Base-by-base conservation (phyloP, 1,284 basidiomycete genomes). In the Termitomyces sp. region DNA sequence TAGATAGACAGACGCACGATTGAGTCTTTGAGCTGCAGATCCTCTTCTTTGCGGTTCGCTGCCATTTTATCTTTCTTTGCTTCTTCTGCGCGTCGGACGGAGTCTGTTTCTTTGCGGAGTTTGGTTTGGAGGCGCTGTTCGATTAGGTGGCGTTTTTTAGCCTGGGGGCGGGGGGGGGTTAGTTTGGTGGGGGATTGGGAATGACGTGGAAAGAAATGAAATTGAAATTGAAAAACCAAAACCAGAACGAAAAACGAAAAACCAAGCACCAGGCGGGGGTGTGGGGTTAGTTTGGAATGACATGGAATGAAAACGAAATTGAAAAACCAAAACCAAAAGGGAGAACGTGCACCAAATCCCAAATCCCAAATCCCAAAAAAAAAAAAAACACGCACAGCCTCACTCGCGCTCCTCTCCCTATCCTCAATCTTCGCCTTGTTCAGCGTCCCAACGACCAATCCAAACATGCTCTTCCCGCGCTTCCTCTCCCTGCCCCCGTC, bases 351-450 rank as follows among this genome's bases (percentile, higher is more conserved):
- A n/a, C n/a, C n/a, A n/a, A n/a, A n/a, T n/a, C n/a, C n/a, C n/a
- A n/a, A n/a, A n/a, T n/a, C n/a, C n/a, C n/a, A n/a, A n/a, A n/a
- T n/a, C n/a, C n/a, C n/a, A n/a, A n/a, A n/a, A n/a, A n/a, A n/a
- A n/a, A n/a, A n/a, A n/a, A 19, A 5, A 17, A n/a, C 3, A 77
- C 85, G 58, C 60, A 90, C 87, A 62, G 88, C 88, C 62, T 90
- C 88, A 69, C 86, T 88, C 34, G 84, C 82, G 68, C 79, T 88
- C 55, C 88, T 75, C 73, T 87, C 82, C 67, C 86, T 84, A 68
- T 89, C 88, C 75, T 90, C 88, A 62, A 79, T 84, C 74, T 88
- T 89, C 62, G 88, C 88, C 76, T 87, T 88, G 73, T 86, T 88
- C 59, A 91, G 79, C 61, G 88, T 91, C 55, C 87, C 87, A 56